Base-by-base conservation (phyloP, 73 alveolate genomes). In the Halteria grandinella region DNA sequence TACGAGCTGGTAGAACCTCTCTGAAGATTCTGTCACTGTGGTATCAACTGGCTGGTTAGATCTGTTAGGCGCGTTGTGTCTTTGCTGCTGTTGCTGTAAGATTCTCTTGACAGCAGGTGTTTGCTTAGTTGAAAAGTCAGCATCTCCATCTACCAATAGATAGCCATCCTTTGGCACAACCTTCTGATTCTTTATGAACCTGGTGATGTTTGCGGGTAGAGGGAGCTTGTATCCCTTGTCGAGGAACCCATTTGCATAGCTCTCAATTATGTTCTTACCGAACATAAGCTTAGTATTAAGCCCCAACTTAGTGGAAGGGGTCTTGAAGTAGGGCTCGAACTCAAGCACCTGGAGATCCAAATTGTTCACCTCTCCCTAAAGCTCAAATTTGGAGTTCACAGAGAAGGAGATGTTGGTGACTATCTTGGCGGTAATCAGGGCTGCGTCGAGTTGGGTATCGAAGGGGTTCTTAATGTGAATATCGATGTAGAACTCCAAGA, bases 211-310 rank as follows among this genome's bases (percentile, higher is more conserved):
- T 1, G 21, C 18, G 14, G 64, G 80, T 29, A 66, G 43, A 5
- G 80, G 80, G 8, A 66, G 17, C 34, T 41, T 14, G 4, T 45
- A 20, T 7, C 80, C 80, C 39, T 66, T 66, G 32, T 66, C 80
- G 4, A 66, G 36, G 15, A 6, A 4, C 17, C 47, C n/a, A 25
- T 66, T 66, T 18, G 32, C 6, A 33, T 66, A 66, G 4, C 69
- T 45, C 14, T 23, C 20, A 10, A 66, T 18, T 3, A 66, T 25
- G 20, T 63, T 63, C 6, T 51, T 37, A 12, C 43, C 6, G 10
- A 66, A 12, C 34, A 37, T 39, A 45, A 66, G 12, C 51, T 57
- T 66, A 5, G 51, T 1, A 4, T 44, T 66, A 21, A 66, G 43
- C 21, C n/a, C 49, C 14, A 45, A 45, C 1, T 54, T 57, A 25